Evolutionary conservation across 2,329 filamentous ascomycete species (phyloP), one percentile per base, ranked within the genome.

Genomic region (Scedosporium minutisporum): DNA sequence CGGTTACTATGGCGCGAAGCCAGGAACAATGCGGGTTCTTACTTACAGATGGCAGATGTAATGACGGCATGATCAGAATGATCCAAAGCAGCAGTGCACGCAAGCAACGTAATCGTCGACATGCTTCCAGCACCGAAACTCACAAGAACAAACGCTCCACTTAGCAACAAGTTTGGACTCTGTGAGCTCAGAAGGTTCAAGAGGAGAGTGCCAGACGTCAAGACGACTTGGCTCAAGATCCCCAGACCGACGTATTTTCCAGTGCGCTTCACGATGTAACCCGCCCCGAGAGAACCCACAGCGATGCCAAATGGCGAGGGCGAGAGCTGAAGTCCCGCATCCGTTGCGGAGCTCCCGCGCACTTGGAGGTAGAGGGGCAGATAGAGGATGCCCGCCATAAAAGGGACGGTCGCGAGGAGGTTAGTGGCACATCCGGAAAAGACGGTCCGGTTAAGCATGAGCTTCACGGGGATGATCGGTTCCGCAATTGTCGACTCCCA

Each of bases 11-110:
- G 29, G 6, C 21, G 21, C 14, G 9, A 57, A 46, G 18, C 3
- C 44, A 18, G 7, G 14, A 21, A 18, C 4, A 2, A 21, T 46
- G 16, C 44, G 14, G 44, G 18, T 16, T 46, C 63, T 4, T 70
- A 71, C 76, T 69, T 69, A 78, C 76, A 96, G 0, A 88, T 92
- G 0, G 90, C 89, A 1, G 89, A 91, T 0, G 92, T 96, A 68
- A 96, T 86, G 61, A 96, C 90, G 3, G 92, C 92, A 73, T 96
- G 92, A 66, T 93, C 85, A 12, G 88, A 81, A 72, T 96, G 91
- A 46, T 90, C 87, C 6, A 96, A 90, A 0, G 91, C 86, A 0
- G 89, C 86, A 60, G 96, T 91, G 66, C 93, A 87, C 0, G 90
- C 89, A 6, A 96, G 81, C 14, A 96, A 79, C 0, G 90, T 95